Conservation (phyloP, 2,329 filamentous ascomycete genomes). For the Monilinia vaccinii-corymbosi region DNA sequence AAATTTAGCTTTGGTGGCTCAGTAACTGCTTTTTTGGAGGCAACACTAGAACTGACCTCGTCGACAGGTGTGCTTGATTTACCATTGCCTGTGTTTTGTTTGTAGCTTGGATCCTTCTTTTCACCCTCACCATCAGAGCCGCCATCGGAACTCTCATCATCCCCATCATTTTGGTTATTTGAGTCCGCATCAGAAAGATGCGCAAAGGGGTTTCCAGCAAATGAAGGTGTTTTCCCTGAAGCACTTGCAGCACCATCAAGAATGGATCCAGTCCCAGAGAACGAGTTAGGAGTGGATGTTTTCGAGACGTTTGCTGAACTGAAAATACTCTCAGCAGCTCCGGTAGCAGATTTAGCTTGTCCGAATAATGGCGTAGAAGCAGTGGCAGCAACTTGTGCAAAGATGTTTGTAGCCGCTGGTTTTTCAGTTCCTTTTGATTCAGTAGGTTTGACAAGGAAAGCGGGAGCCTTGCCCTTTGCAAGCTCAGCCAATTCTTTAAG, state of each 20-base stretch:
- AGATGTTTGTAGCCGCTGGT: not conserved
- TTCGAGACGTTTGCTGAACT: constrained; percentile 22
- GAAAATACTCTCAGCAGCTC: constrained; percentile 16
- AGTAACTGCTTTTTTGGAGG: constrained; percentile 22
- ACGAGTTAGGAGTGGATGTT: constrained; percentile 22
- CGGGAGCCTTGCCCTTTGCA: constrained; percentile 15
- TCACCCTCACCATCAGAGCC: constrained; percentile 35
- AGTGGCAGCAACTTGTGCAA: not conserved
- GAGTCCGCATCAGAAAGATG: constrained; percentile 43
- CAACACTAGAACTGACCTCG: constrained; percentile 23
- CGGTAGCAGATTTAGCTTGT: constrained; percentile 34
- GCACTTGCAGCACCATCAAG: constrained; percentile 19
- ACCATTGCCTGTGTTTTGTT: constrained; percentile 13
- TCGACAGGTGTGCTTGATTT: constrained; percentile 16
- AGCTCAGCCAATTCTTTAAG: constrained; percentile 18
- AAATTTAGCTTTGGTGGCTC: constrained; percentile 24
- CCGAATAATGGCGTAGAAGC: constrained; percentile 16
- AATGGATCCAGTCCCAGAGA: constrained; percentile 22
- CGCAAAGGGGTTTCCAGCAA: constrained; percentile 45
- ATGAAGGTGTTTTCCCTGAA: constrained; percentile 15
- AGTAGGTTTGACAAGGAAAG: constrained; percentile 12
- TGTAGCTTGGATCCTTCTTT: constrained; percentile 25
- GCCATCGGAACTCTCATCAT: constrained; percentile 35
- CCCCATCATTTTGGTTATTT: constrained; percentile 37
- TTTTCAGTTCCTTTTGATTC: constrained; percentile 2